Base-by-base conservation (phyloP, 768 basidiomycete genomes). In the Tricholoma sp. region DNA sequence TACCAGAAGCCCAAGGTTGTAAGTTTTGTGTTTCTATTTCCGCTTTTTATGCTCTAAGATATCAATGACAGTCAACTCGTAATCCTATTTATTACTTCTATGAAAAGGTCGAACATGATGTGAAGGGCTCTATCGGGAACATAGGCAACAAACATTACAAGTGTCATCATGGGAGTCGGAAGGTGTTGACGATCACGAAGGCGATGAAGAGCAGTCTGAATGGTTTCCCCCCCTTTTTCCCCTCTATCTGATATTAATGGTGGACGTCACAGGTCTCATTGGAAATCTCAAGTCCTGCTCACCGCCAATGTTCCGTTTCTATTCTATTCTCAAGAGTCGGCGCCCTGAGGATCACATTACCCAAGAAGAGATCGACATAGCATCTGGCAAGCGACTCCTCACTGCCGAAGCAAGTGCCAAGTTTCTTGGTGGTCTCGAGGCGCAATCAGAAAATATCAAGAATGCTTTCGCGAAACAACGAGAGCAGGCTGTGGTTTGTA, bases 81-180 rank as follows among this genome's bases (percentile, higher is more conserved):
- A 61, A 61, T 42, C 61, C 63, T 2, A 63, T 66, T 33, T 64
- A 64, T 54, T 37, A 54, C 48, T 66, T 64, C 39, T 64, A 66
- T 52, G 55, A 66, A 29, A 6, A 7, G 9, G 57, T 58, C 10
- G 31, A 33, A 9, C 33, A 32, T 3, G 56, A 62, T 39, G 33
- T 53, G 4, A 31, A 55, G 2, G 63, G 65, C 6, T 34, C 28
- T 5, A 12, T 49, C 15, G 56, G 63, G 12, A 52, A 57, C 12
- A 24, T 45, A 13, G 63, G 65, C 17, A 59, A 64, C 57, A 63
- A 58, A 34, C 63, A 66, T 54, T 66, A 59, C 57, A 47, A 55
- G 29, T 66, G 65, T 45, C 57, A 44, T 54, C 65, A 64, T 53
- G 59, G 65, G 6, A 50, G 50, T 28, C 17, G 34, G 17, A 63